Base-by-base conservation (phyloP, 106 monocot genomes). In the Platanthera guangdongensis region DNA sequence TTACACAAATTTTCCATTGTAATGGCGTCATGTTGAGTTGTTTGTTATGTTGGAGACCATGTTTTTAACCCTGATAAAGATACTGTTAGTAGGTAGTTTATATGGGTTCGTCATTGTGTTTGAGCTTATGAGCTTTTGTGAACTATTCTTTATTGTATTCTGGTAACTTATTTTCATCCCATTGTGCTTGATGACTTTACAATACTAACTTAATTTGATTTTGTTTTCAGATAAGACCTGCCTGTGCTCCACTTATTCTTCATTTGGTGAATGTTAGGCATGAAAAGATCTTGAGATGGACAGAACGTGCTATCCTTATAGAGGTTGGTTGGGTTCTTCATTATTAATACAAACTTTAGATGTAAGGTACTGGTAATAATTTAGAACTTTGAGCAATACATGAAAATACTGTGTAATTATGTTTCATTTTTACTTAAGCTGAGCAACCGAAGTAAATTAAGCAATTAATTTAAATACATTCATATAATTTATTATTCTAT, bases 211-310 rank as follows among this genome's bases (percentile, higher is more conserved):
- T 16, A 46, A 71, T 52, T 69, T 52, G 63, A 75, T 73, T 57
- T 10, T 65, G 19, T 50, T 60, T 75, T 49, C 83, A 92, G 92
- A 80, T 92, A 62, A 65, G 54, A 25, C 50, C 79, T 11, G 65
- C 85, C 64, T 82, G 81, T 77, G 59, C 80, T 6, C 92, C 92
- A 21, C 80, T 93, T 60, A 84, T 93, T 88, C 89, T 90, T 76
- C 82, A 93, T 9, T 90, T 90, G 90, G 60, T 90, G 60, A 87
- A 93, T 80, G 59, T 78, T 75, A 85, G 90, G 57, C 89, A 89
- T 78, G 82, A 84, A 39, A 93, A 82, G 50, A 76, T 93, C 47
- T 80, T 90, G 76, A 74, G 90, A 69, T 93, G 90, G 89, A 84
- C 92, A 74, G 81, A 80, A 72, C 90, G 92, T 75, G 85, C 92